Conservation (phyloP, 1,139 yeast species). For the Taphrina betulina region DNA sequence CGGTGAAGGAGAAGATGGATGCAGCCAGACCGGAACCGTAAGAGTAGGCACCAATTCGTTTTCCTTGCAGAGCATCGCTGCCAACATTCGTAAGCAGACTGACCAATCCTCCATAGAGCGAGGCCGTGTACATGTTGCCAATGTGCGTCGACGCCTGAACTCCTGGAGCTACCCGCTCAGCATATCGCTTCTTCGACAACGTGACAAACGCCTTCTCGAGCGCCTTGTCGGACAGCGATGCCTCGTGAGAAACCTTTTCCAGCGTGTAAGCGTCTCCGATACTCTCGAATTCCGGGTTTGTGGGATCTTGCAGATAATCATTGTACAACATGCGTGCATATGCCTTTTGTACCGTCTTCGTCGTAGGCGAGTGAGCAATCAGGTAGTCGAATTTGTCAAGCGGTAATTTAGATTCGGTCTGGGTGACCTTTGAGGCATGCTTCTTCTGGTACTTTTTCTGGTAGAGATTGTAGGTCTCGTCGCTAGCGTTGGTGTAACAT, state of each 20-base stretch:
- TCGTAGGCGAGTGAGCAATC: constrained; percentile 98
- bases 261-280: constrained; percentile 47
- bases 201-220: constrained; percentile 83
- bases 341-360: constrained; percentile 90
- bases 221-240: constrained; percentile 72
- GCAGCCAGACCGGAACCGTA: constrained; percentile 98
- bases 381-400: constrained; percentile 80
- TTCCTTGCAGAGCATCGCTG: constrained; percentile 57
- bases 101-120: constrained; percentile 82
- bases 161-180: constrained; percentile 74
- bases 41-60: constrained; percentile 89
- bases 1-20: constrained; percentile 74
- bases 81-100: constrained; percentile 78
- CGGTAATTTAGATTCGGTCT: constrained; percentile 44
- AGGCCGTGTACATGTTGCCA: constrained; percentile 98
- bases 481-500: constrained; percentile 93
- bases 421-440: constrained; percentile 36
- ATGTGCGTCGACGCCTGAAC: constrained; percentile 90
- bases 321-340: constrained; percentile 89
- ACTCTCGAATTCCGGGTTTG: constrained; percentile 51
- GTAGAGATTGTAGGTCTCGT: constrained; percentile 78
- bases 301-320: constrained; percentile 73
- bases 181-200: constrained; percentile 68
- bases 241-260: constrained; percentile 66
- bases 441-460: constrained; percentile 69